Base-by-base conservation (phyloP, 2,329 filamentous ascomycete species). In the Microdochium bolleyi region DNA sequence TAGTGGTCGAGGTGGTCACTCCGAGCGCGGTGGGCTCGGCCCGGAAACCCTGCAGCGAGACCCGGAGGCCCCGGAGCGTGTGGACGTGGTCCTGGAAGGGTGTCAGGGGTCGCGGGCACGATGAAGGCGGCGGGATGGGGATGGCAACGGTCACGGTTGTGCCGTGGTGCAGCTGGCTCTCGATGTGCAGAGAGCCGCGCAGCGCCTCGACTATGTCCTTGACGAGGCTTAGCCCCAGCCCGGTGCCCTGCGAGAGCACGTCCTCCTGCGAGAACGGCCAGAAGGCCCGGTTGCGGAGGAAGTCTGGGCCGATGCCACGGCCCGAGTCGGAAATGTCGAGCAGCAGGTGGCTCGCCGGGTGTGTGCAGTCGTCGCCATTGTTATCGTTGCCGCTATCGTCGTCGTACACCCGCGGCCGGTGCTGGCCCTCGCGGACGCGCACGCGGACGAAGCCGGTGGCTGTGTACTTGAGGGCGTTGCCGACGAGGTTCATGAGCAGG, bases 251-350 rank as follows among this genome's bases (percentile, higher is more conserved):
- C 0, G 77, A 72, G 1, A 88, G 64, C 0, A 71, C 66, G 49
- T 87, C 76, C 59, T 88, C 85, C 56, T 89, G 85, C 0, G 74
- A 67, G 55, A 88, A 88, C 0, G 84, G 81, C 0, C 76, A 80
- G 60, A 84, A 89, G 0, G 88, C 65, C 13, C 76, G 74, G 8
- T 79, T 76, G 21, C 77, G 72, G 10, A 87, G 67, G 56, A 82
- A 89, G 11, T 85, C 79, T 5, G 79, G 71, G 0, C 77, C 77
- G 32, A 89, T 89, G 1, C 85, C 86, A 46, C 75, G 76, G 1
- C 85, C 86, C 0, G 85, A 84, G 58, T 89, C 85, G 0, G 73
- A 70, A 1, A 89, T 76, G 0, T 72, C 77, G 5, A 84, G 59
- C 0, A 62, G 62, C 2, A 72, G 64, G 49, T 58, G 37, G 50